Evolutionary conservation across 192 early-diverging fungal genomes (phyloP).

Genomic region (Backusella luteola): DNA sequence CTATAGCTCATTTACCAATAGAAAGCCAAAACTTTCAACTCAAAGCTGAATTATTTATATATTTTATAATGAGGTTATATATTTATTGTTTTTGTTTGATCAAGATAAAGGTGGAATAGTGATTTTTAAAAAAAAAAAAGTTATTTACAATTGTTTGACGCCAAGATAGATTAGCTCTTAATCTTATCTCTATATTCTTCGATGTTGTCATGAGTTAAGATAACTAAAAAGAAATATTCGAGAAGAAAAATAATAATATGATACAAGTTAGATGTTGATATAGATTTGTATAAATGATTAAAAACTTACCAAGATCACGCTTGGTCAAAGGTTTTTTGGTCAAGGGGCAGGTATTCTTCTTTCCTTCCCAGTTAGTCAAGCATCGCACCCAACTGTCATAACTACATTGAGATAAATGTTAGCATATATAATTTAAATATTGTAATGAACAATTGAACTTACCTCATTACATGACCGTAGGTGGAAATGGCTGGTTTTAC

Average conservation of each 20-base stretch:
- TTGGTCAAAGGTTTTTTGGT: constrained; percentile 93
- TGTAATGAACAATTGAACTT: constrained; percentile 12
- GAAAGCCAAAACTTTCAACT: no score
- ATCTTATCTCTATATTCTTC: constrained; percentile 62
- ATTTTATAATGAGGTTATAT: not conserved
- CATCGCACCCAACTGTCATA: constrained; percentile 86
- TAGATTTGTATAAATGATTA: no score
- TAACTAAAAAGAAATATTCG: constrained; percentile 26
- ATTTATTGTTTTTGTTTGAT: not conserved
- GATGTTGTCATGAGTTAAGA: constrained; percentile 78
- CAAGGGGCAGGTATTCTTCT: constrained; percentile 89
- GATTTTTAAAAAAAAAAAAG: not conserved
- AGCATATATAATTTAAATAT: constrained; percentile 5
- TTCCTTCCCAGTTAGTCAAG: constrained; percentile 72
- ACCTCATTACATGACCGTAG: constrained; percentile 90
- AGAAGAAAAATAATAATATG: not conserved
- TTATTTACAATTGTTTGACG: not conserved
- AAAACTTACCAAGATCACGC: constrained; percentile 70
- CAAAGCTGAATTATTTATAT: no score
- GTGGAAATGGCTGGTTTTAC: constrained; percentile 92
- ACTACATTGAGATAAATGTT: constrained; percentile 13
- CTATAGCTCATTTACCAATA: no score
- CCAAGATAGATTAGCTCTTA: constrained; percentile 4
- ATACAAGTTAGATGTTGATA: not conserved
- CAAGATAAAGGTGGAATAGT: not conserved